Percentiles rank a stretch among this genome's conserved stretches.
phyloP scores from a whole-genome alignment of 2,329 filamentous ascomycete species.

The Monosporascus sp. region DNA sequence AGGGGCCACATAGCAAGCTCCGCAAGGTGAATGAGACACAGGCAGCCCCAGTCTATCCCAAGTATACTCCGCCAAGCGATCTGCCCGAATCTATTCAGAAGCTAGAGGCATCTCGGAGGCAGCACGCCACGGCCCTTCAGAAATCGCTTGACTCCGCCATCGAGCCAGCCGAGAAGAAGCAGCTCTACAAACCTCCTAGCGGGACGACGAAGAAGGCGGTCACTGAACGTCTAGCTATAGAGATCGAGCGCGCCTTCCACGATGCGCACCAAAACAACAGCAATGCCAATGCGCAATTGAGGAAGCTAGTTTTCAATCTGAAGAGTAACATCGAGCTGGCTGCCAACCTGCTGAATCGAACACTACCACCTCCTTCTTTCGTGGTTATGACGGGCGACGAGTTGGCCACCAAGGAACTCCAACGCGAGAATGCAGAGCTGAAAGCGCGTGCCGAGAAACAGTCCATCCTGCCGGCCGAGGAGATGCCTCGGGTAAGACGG shows the following conservation, averaged over 20 bases:
- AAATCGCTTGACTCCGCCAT: slow-evolving; percentile 66
- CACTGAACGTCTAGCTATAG: slow-evolving; percentile 66
- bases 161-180: slow-evolving; percentile 60
- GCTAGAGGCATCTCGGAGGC: slow-evolving; percentile 60
- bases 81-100: slow-evolving; percentile 47
- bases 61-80: slow-evolving; percentile 48
- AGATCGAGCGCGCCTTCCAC: slow-evolving; percentile 70
- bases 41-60: slow-evolving; percentile 28
- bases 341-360: slow-evolving; percentile 67
- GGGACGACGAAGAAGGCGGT: slow-evolving; percentile 59
- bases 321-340: slow-evolving; percentile 82
- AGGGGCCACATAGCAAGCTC: slow-evolving; percentile 42
- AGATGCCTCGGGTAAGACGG: slow-evolving; percentile 72
- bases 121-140: slow-evolving; percentile 64
- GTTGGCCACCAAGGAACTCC: slow-evolving; percentile 86
- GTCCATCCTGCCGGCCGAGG: slow-evolving; percentile 74
- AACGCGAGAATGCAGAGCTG: slow-evolving; percentile 70
- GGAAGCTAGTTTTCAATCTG: slow-evolving; percentile 77
- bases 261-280: slow-evolving; percentile 49
- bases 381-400: slow-evolving; percentile 87
- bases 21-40: slow-evolving; percentile 53
- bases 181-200: slow-evolving; percentile 57
- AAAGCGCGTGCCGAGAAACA: slow-evolving; percentile 76
- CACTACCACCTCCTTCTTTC: slow-evolving; percentile 68
- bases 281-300: slow-evolving; percentile 57